Evolutionary conservation across 768 basidiomycete genomes (phyloP).

Genomic region (Crepidotus variabilis): DNA sequence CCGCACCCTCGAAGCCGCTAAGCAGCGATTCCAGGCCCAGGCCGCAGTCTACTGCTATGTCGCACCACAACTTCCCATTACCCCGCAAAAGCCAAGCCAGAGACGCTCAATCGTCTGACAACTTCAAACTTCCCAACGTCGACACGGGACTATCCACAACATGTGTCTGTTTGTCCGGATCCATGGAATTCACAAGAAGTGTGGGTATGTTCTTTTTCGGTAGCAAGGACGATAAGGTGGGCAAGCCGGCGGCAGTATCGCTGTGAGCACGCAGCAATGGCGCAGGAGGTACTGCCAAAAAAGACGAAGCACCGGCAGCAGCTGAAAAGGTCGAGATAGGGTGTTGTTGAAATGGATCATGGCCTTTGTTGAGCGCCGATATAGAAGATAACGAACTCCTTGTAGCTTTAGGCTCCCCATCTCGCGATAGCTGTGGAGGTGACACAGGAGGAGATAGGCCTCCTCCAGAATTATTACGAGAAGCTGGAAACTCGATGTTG

Average conservation of each 20-base stretch:
- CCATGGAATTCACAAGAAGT: constrained; percentile 28
- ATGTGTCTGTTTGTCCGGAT: constrained; percentile 24
- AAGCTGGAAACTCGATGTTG: constrained; percentile 34
- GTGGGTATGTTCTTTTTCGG: constrained; percentile 21
- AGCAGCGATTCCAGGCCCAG: background rate
- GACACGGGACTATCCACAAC: constrained; percentile 38
- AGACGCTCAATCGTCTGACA: constrained; percentile 17
- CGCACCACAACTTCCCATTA: background rate
- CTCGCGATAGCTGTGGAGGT: background rate
- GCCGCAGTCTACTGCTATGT: background rate
- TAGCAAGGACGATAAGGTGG: background rate
- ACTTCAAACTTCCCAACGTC: constrained; percentile 20
- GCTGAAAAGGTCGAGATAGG: constrained; percentile 8
- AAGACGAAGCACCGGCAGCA: constrained; percentile 3
- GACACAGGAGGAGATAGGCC: constrained; percentile 7
- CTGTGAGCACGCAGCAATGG: constrained; percentile 9
- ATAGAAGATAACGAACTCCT: background rate
- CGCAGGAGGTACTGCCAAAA: constrained; percentile 9
- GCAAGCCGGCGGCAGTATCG: constrained; percentile 4
- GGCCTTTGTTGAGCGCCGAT: constrained; percentile 2
- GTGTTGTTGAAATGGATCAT: constrained; percentile 1
- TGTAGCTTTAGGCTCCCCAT: background rate
- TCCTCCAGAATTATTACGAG: constrained; percentile 23
- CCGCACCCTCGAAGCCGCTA: background rate
- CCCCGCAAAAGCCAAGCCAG: background rate